Conservation (phyloP, 192 early-diverging fungal genomes). For the Dimargaris xerosporica region DNA sequence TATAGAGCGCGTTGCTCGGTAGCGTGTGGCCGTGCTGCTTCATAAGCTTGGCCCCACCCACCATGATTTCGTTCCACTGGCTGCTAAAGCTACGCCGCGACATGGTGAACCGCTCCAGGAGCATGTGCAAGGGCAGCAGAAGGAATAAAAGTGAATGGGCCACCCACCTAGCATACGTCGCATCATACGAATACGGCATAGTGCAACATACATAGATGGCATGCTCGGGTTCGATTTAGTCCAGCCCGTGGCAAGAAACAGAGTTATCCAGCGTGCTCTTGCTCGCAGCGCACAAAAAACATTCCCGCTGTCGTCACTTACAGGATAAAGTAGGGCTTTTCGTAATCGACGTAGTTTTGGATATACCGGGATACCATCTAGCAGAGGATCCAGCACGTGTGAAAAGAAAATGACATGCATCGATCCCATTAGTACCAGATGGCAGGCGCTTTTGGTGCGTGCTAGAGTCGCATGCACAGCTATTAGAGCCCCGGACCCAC, state of each 20-base stretch:
- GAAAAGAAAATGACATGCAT: slow-evolving; percentile 22
- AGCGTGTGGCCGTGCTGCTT: slow-evolving; percentile 12
- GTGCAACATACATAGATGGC: not conserved
- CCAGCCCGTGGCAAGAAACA: not conserved
- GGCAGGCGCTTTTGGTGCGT: not conserved
- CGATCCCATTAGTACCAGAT: not conserved
- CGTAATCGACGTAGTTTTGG: slow-evolving; percentile 21
- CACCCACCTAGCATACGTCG: not conserved
- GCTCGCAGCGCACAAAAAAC: not conserved
- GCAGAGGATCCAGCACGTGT: slow-evolving; percentile 20
- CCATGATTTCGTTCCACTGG: slow-evolving; percentile 22
- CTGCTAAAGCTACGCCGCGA: slow-evolving; percentile 16
- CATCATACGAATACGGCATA: not conserved
- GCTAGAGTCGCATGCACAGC: not conserved
- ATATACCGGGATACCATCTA: slow-evolving; percentile 25
- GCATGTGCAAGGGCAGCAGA: slow-evolving; percentile 24
- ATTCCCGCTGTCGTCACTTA: too few species aligned
- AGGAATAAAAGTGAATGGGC: slow-evolving; percentile 29
- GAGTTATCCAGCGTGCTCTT: not conserved
- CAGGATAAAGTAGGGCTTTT: slow-evolving; percentile 34
- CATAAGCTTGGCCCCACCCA: slow-evolving; percentile 24
- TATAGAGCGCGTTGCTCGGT: not conserved
- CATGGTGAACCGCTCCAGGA: slow-evolving; percentile 23
- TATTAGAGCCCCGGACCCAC: not conserved
- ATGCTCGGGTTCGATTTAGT: not conserved